Conservation (phyloP, 352 stramenopile species). For the Pythium rhizo-oryzae region DNA sequence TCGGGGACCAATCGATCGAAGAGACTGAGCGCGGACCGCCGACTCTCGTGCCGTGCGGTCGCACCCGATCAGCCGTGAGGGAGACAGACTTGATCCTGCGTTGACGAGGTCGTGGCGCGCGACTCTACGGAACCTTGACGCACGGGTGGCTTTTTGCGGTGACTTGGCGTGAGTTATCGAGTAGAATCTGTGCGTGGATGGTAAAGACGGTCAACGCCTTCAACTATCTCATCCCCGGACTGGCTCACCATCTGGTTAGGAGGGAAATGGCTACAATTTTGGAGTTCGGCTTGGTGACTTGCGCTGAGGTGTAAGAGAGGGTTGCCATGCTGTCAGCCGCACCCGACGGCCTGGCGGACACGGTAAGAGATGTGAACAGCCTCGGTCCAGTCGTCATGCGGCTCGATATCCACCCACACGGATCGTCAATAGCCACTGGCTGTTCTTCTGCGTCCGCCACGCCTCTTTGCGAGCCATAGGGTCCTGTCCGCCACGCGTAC, state of each 20-base stretch:
- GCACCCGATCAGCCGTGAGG: neutral
- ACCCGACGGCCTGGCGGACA: neutral
- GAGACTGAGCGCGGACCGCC: neutral
- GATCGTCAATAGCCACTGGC: neutral
- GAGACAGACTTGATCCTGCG: slow-evolving; percentile 4
- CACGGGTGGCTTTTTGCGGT: neutral
- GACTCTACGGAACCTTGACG: slow-evolving; percentile 5
- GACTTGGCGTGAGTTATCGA: neutral
- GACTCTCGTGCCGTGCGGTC: neutral
- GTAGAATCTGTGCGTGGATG: neutral
- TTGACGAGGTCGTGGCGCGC: neutral
- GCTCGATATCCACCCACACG: neutral
- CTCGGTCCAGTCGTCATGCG: neutral
- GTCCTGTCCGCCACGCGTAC: too few species aligned
- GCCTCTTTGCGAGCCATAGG: neutral
- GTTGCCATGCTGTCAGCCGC: neutral
- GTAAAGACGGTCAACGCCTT: neutral
- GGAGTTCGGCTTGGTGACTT: neutral
- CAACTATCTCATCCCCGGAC: neutral
- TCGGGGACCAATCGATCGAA: neutral
- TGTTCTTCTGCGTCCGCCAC: neutral
- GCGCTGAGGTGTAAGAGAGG: neutral
- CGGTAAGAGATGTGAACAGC: neutral
- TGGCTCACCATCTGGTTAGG: neutral
- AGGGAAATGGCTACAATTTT: slow-evolving; percentile 14